A percentile compares a stretch with the other conserved stretches of the same genome.
These are phyloP conservation scores for Carex parvula DNA, from an alignment of 176 grass and related monocot species.

Conservation along the genomic window DNA sequence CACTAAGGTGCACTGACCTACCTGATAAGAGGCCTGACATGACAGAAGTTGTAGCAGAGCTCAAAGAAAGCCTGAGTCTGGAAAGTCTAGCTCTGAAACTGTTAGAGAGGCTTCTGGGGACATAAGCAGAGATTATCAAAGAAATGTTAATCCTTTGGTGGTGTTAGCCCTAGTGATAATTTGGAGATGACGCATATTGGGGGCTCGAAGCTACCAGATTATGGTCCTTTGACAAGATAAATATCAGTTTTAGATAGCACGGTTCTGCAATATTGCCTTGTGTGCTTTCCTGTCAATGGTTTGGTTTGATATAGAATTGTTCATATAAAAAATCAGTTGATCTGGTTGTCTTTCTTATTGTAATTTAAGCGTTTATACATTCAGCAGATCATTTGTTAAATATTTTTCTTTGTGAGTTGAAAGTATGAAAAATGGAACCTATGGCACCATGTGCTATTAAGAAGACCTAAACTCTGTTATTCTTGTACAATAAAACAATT, in stretches of 20 bases:
- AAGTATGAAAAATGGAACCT: not conserved
- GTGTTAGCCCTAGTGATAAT: not conserved
- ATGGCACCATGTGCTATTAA: not conserved
- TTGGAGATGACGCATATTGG: not conserved
- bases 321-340: not conserved
- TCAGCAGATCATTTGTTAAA: not conserved
- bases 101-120: not conserved
- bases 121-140: not conserved
- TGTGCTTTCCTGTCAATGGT: too few relatives aligned
- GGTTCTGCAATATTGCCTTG: too few relatives aligned
- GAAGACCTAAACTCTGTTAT: not conserved
- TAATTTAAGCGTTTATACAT: not conserved
- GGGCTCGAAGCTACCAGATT: not conserved
- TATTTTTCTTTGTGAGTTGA: not conserved
- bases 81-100: conserved; percentile 1
- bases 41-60: not conserved
- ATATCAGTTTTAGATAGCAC: not conserved
- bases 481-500: not conserved
- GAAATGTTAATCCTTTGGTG: too few relatives aligned
- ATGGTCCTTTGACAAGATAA: conserved; percentile 18
- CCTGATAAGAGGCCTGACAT: conserved; percentile 28
- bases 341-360: not conserved
- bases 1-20: conserved; percentile 24
- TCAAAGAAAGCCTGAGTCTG: conserved; percentile 13
- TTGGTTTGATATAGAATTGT: not conserved